These are phyloP conservation scores for Nyssa sinensis DNA, from an alignment of 148 eudicot species.

Conservation along the genomic window DNA sequence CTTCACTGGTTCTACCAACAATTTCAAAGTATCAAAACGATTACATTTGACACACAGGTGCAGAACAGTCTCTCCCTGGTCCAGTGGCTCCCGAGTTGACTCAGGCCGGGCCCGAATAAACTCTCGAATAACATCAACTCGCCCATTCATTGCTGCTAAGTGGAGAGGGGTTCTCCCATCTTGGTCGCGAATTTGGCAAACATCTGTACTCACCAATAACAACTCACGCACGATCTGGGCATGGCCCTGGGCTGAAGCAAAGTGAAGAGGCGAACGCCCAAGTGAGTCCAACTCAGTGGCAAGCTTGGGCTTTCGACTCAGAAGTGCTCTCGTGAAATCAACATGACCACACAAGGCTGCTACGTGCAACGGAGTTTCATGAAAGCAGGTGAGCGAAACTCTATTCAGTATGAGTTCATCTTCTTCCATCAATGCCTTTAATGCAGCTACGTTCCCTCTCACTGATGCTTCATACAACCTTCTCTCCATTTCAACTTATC, in stretches of 20 bases:
- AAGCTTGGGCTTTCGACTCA: conserved; percentile 25
- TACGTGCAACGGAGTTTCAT: conserved; percentile 31
- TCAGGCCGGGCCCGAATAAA: conserved; percentile 27
- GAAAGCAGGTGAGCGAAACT: conserved; percentile 5
- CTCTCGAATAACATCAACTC: conserved; percentile 26
- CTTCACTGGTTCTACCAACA: conserved; percentile 12
- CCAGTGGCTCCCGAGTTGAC: conserved; percentile 16
- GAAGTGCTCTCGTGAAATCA: conserved; percentile 16
- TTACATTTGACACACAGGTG: conserved; percentile 35
- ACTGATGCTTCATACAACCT: conserved; percentile 28
- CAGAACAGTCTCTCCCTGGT: conserved; percentile 23
- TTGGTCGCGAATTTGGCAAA: conserved; percentile 13
- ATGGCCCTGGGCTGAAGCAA: conserved; percentile 28
- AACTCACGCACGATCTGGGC: conserved; percentile 21
- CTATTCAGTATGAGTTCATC: conserved; percentile 37
- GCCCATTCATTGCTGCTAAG: conserved; percentile 26
- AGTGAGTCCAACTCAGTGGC: conserved; percentile 28
- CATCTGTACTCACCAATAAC: conserved; percentile 1
- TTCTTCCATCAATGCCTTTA: conserved; percentile 19
- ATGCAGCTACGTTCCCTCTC: conserved; percentile 18
- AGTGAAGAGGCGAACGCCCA: conserved; percentile 33
- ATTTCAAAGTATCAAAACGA: conserved; percentile 28
- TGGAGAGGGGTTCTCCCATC: conserved; percentile 31
- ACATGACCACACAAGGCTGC: conserved; percentile 31
- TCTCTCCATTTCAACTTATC: background rate